Conservation (phyloP, 2,329 filamentous ascomycete species). For the Dothidotthia symphoricarpi region DNA sequence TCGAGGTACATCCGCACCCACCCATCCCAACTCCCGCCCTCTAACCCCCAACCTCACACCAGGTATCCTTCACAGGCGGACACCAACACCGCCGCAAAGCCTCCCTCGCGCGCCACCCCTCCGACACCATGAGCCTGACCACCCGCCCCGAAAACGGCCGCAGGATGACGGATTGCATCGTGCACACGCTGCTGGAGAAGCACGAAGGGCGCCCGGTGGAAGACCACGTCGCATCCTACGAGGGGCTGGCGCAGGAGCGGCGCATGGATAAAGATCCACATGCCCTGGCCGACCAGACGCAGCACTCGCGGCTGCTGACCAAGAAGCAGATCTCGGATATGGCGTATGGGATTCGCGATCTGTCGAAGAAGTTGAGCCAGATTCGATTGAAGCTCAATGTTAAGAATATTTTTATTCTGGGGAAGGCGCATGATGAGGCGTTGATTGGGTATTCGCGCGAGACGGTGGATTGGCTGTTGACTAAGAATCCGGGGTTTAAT, state of each 20-base stretch:
- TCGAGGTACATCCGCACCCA: slow-evolving; percentile 39
- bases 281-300: slow-evolving; percentile 36
- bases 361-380: slow-evolving; percentile 81
- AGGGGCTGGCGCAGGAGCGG: slow-evolving; percentile 36
- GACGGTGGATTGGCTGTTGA: slow-evolving; percentile 76
- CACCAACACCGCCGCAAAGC: slow-evolving; percentile 58
- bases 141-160: slow-evolving; percentile 38
- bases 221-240: slow-evolving; percentile 29
- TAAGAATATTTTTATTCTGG: slow-evolving; percentile 79
- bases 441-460: slow-evolving; percentile 76
- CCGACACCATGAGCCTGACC: slow-evolving; percentile 9
- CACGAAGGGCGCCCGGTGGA: slow-evolving; percentile 35
- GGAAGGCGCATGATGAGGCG: slow-evolving; percentile 84
- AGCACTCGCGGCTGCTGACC: slow-evolving; percentile 74
- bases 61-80: slow-evolving; percentile 59
- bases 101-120: slow-evolving; percentile 51
- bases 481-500: slow-evolving; percentile 67
- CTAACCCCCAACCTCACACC: slow-evolving; percentile 8
- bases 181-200: slow-evolving; percentile 58
- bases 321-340: slow-evolving; percentile 96
- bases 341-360: slow-evolving; percentile 90
- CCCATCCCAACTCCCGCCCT: background rate
- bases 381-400: slow-evolving; percentile 81
- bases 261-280: slow-evolving; percentile 47
- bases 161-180: slow-evolving; percentile 57